Conservation (phyloP, 495 filamentous ascomycete genomes). For the Aspergillus hancockii region DNA sequence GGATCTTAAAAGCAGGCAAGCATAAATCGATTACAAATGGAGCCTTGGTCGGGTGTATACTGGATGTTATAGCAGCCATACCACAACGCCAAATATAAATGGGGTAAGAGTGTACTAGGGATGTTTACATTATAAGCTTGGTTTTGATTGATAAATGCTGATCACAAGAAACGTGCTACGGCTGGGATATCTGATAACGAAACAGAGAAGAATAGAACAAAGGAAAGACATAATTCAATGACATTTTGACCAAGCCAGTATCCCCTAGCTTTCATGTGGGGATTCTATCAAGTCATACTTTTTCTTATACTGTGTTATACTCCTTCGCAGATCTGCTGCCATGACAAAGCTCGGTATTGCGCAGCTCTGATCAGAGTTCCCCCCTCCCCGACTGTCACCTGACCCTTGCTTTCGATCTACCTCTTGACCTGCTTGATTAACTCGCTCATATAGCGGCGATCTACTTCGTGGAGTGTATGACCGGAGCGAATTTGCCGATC, state of each 20-base stretch:
- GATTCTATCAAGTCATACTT: conserved; percentile 35
- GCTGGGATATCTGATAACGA: conserved; percentile 11
- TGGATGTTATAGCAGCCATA: too few species aligned
- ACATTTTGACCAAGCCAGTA: not conserved
- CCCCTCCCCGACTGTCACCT: not conserved
- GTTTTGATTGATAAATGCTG: not conserved
- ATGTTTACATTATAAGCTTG: not conserved
- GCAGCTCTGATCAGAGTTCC: not conserved
- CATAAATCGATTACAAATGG: too few species aligned
- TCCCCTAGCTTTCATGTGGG: conserved; percentile 26
- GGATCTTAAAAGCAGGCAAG: too few species aligned
- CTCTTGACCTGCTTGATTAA: conserved; percentile 12
- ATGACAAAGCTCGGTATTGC: conserved; percentile 22
- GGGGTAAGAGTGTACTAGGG: too few species aligned
- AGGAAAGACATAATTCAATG: conserved; percentile 7
- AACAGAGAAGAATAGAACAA: conserved; percentile 7
- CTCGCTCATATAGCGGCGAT: conserved; percentile 27
- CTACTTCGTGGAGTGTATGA: conserved; percentile 25
- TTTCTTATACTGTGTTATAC: conserved; percentile 31
- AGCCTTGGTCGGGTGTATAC: too few species aligned
- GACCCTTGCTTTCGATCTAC: not conserved
- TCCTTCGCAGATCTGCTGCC: conserved; percentile 27
- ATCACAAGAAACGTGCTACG: not conserved
- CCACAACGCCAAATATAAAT: too few species aligned
- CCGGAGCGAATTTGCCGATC: conserved; percentile 62